Conservation (phyloP, 768 basidiomycete genomes). For the Auricularia cornea region DNA sequence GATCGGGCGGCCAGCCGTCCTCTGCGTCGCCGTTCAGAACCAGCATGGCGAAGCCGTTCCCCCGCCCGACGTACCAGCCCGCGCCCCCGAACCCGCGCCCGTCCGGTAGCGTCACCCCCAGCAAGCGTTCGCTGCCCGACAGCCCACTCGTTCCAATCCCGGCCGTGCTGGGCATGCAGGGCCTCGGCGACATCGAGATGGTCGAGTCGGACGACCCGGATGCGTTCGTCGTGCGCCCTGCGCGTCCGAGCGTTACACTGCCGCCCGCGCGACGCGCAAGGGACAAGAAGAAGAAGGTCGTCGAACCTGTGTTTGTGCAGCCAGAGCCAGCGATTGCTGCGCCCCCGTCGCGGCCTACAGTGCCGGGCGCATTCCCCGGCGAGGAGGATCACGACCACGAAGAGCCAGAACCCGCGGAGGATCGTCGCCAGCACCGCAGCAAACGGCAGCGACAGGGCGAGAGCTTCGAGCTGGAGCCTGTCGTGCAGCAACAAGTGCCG, state of each 20-base stretch:
- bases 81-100: background rate
- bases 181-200: background rate
- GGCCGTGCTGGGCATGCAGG: background rate
- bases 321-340: background rate
- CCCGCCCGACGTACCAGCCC: background rate
- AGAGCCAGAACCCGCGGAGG: background rate
- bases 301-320: background rate
- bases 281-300: background rate
- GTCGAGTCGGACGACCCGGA: constrained; percentile 1
- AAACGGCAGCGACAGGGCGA: background rate
- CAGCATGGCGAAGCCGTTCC: background rate
- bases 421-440: background rate
- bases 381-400: background rate
- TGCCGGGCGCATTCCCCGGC: background rate
- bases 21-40: background rate
- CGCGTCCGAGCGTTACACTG: background rate
- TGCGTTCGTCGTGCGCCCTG: background rate
- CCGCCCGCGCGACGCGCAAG: background rate
- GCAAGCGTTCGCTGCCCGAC: background rate
- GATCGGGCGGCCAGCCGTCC: background rate
- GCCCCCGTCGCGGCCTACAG: background rate
- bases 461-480: background rate
- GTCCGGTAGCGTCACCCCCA: background rate
- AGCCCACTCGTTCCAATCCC: background rate
- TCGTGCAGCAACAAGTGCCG: background rate